These are phyloP conservation scores for Saccharomyces pastorianus DNA, from an alignment of 1,139 yeast genomes.

Conservation along the genomic window DNA sequence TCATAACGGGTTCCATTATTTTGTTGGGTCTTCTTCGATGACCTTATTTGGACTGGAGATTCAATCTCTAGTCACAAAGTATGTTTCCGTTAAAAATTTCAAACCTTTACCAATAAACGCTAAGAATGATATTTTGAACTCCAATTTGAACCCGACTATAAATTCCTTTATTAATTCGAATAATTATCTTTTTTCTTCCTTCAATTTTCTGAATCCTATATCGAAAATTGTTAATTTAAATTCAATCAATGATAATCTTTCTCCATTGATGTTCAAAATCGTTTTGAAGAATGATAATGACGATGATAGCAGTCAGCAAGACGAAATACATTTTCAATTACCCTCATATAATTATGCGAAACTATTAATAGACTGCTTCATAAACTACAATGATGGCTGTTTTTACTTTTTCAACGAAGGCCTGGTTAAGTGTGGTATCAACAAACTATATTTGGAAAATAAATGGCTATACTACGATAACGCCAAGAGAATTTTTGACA, in stretches of 20 bases:
- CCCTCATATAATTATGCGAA: constrained; percentile 76
- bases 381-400: constrained; percentile 75
- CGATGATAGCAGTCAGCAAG: constrained; percentile 15
- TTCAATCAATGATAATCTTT: neutral
- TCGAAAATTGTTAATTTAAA: neutral
- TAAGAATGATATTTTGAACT: neutral
- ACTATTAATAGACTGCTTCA: constrained; percentile 67
- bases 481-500: constrained; percentile 29
- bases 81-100: constrained; percentile 14
- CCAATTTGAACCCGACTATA: neutral
- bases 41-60: constrained; percentile 71
- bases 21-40: constrained; percentile 77
- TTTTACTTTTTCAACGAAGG: constrained; percentile 84
- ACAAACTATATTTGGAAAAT: constrained; percentile 46
- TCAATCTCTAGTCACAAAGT: constrained; percentile 40
- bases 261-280: constrained; percentile 46
- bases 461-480: constrained; percentile 35
- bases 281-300: constrained; percentile 38
- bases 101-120: constrained; percentile 13
- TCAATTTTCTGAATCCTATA: neutral
- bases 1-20: constrained; percentile 63
- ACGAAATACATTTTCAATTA: constrained; percentile 49
- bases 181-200: neutral
- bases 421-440: constrained; percentile 54
- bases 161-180: neutral